Evolutionary conservation across 805 yeast species (phyloP).

Genomic region (Candida nitratophila): DNA sequence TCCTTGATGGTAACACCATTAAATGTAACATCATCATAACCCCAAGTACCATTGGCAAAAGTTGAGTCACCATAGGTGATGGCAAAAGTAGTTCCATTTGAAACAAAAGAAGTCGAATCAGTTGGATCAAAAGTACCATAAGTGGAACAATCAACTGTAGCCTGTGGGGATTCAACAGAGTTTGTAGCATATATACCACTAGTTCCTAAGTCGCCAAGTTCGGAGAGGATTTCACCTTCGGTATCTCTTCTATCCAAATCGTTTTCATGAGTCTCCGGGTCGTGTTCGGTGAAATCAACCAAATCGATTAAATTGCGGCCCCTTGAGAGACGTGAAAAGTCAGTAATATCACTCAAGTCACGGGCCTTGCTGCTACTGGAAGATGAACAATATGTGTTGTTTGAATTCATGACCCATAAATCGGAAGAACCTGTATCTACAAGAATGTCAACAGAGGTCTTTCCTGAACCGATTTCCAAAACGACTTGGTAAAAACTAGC

Average conservation of each 20-base stretch:
- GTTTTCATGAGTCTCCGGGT: not conserved
- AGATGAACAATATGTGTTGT: constrained; percentile 38
- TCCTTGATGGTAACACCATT: constrained; percentile 40
- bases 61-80: constrained; percentile 45
- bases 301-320: constrained; percentile 5
- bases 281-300: constrained; percentile 1
- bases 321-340: no score
- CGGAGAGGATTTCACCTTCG: no score
- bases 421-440: constrained; percentile 79
- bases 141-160: constrained; percentile 31
- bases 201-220: no score
- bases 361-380: not conserved
- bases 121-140: constrained; percentile 43
- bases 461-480: constrained; percentile 48
- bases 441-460: constrained; percentile 46
- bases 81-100: constrained; percentile 33
- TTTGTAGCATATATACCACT: not conserved
- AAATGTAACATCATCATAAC: constrained; percentile 50
- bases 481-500: constrained; percentile 38
- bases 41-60: constrained; percentile 48
- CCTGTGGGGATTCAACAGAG: constrained; percentile 2
- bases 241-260: not conserved
- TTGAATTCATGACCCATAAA: constrained; percentile 51
- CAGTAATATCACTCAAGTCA: no score
- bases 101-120: constrained; percentile 30